Conservation (phyloP, 208 protist species). For the Crithidia expoeki region DNA sequence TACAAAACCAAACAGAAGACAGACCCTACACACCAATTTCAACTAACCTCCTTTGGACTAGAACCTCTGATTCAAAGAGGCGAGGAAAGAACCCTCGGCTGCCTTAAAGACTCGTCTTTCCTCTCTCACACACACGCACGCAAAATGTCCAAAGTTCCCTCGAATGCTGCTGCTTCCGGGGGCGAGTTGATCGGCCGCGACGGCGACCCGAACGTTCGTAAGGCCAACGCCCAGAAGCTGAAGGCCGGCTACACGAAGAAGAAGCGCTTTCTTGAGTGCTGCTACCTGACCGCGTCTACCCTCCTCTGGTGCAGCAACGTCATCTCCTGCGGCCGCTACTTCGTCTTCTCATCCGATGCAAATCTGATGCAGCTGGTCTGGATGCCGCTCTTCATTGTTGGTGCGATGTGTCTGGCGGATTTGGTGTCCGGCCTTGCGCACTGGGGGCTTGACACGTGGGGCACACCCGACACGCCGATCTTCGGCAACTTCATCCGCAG, state of each 20-base stretch:
- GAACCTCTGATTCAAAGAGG: too few species aligned
- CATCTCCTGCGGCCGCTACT: conserved; percentile 71
- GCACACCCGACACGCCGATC: conserved; percentile 84
- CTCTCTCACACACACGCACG: too few species aligned
- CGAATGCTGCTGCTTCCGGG: conserved; percentile 18
- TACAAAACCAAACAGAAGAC: too few species aligned
- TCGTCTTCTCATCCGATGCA: conserved; percentile 61
- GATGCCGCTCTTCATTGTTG: conserved; percentile 67
- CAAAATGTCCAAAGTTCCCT: not conserved
- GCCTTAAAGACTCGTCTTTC: too few species aligned
- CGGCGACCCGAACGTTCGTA: conserved; percentile 60
- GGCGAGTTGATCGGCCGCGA: conserved; percentile 47
- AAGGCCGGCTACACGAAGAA: conserved; percentile 83
- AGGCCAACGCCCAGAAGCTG: conserved; percentile 78
- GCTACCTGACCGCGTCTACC: conserved; percentile 67
- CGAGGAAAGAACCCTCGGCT: too few species aligned
- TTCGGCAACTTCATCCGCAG: conserved; percentile 94
- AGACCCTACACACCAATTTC: too few species aligned
- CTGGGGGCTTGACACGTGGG: conserved; percentile 95
- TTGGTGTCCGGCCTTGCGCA: conserved; percentile 92
- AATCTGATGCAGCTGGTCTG: conserved; percentile 70
- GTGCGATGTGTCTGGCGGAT: conserved; percentile 89
- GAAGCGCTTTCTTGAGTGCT: conserved; percentile 86
- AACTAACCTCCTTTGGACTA: too few species aligned
- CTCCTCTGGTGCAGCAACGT: conserved; percentile 69